Conservation (phyloP, 345 rosid species). For the Gossypium stocksii region DNA sequence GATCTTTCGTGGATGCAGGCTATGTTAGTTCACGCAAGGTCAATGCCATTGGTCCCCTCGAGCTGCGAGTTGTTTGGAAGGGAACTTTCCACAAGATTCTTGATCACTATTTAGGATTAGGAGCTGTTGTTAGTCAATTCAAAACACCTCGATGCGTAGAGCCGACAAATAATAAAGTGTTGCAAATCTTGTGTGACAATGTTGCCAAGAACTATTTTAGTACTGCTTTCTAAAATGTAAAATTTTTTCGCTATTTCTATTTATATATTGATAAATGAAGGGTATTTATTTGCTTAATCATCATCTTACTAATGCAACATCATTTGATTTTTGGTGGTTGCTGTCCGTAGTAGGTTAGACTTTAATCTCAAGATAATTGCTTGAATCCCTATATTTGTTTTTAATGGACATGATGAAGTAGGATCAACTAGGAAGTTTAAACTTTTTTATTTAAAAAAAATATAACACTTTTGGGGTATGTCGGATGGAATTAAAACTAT, state of each 20-base stretch:
- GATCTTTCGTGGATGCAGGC: constrained; percentile 70
- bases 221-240: constrained; percentile 33
- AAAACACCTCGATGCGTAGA: constrained; percentile 82
- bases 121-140: constrained; percentile 75
- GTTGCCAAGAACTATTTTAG: constrained; percentile 60
- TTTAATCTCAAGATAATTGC: too few species aligned
- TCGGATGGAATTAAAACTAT: too few species aligned
- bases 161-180: constrained; percentile 44
- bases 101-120: constrained; percentile 67
- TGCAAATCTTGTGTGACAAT: constrained; percentile 53
- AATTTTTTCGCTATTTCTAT: background rate
- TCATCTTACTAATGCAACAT: too few species aligned
- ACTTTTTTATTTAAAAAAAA: too few species aligned
- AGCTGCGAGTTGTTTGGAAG: constrained; percentile 54
- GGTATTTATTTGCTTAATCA: background rate
- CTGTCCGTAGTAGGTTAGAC: too few species aligned
- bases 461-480: too few species aligned
- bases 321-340: too few species aligned
- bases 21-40: constrained; percentile 67
- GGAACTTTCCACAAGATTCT: constrained; percentile 72
- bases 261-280: background rate
- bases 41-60: constrained; percentile 67
- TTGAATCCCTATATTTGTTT: too few species aligned
- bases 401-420: too few species aligned
- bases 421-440: too few species aligned